phyloP scores from a whole-genome alignment of 2,329 filamentous ascomycete species.

The Penicillium sp. region DNA sequence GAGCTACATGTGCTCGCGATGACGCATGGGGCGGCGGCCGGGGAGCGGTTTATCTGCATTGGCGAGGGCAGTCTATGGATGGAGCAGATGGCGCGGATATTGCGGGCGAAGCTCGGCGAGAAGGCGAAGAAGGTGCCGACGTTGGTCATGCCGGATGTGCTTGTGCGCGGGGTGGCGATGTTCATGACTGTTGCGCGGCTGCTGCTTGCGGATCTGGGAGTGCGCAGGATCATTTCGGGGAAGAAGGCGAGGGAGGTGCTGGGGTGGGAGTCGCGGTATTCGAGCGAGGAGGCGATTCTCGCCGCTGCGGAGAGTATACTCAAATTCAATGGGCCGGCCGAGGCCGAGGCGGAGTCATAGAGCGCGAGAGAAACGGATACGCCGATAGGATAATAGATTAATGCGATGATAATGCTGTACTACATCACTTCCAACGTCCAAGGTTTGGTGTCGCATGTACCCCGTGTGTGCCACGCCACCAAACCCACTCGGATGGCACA shows the following conservation, averaged over 20 bases:
- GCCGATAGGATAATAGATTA: background rate
- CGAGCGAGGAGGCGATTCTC: background rate
- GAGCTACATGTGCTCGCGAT: background rate
- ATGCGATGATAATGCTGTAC: background rate
- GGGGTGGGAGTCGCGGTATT: background rate
- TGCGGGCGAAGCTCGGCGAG: background rate
- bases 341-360: too few relatives aligned
- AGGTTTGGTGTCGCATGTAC: too few relatives aligned
- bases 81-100: background rate
- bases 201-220: background rate
- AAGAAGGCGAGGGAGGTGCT: background rate
- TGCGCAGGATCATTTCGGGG: background rate
- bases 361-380: too few relatives aligned
- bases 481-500: too few relatives aligned
- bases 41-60: background rate
- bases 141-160: background rate
- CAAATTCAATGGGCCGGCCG: background rate
- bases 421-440: too few relatives aligned
- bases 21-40: background rate
- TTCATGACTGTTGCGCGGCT: background rate
- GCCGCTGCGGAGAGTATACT: slow-evolving; percentile 3
- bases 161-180: background rate
- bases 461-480: too few relatives aligned
- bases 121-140: background rate
- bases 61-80: background rate